Conservation (phyloP, 1,139 yeast genomes). For the Diutina mesorugosa region DNA sequence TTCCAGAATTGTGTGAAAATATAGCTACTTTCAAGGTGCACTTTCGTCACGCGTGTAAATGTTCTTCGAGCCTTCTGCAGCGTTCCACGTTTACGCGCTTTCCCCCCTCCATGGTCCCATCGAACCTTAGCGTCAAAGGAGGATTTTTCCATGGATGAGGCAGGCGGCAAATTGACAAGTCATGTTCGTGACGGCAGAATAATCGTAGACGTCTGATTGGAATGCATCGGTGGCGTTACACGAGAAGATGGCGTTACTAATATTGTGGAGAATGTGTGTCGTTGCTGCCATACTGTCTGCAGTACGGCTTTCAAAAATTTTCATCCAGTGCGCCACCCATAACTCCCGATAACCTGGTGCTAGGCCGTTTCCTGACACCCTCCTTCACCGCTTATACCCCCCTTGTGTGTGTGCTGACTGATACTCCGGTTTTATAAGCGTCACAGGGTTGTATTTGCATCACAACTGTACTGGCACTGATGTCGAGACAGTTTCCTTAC, state of each 20-base stretch:
- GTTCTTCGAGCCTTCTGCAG: not conserved
- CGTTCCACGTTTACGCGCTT: not conserved
- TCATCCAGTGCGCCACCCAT: conserved; percentile 2
- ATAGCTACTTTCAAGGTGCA: not conserved
- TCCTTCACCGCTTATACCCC: not conserved
- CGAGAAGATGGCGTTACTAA: not conserved
- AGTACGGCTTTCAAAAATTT: not conserved
- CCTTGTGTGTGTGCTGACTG: not conserved
- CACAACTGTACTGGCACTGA: not conserved
- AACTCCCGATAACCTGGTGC: not conserved
- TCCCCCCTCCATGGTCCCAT: not conserved
- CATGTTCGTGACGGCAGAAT: no score
- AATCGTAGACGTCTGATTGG: no score
- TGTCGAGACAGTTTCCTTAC: conserved; percentile 53
- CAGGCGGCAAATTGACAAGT: no score
- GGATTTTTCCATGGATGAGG: not conserved
- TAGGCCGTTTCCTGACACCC: conserved; percentile 1
- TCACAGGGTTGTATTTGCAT: not conserved
- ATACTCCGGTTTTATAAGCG: not conserved
- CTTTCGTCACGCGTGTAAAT: not conserved
- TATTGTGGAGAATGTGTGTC: not conserved
- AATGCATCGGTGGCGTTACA: not conserved
- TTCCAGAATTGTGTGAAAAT: no score
- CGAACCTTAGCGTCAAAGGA: not conserved
- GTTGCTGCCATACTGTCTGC: not conserved